These are phyloP conservation scores for Diaporthe destruens DNA, from an alignment of 2,329 filamentous ascomycete genomes.

Conservation along the genomic window DNA sequence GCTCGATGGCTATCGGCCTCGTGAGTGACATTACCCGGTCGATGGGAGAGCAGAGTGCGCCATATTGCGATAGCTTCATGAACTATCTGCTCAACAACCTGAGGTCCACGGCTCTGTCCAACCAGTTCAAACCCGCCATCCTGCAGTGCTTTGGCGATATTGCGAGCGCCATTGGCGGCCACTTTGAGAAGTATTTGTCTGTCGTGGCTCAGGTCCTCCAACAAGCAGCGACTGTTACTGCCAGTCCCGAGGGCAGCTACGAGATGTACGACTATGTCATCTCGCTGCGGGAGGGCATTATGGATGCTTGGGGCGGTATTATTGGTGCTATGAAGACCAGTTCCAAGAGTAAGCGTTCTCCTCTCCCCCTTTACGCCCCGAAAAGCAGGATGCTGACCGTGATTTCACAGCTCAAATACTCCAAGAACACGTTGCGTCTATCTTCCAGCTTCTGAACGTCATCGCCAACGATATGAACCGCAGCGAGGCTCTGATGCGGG, in stretches of 20 bases:
- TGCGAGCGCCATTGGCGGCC: constrained; percentile 89
- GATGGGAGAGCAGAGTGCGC: constrained; percentile 89
- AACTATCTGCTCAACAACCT: constrained; percentile 96
- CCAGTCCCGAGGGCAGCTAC: constrained; percentile 83
- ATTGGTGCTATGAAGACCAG: constrained; percentile 93
- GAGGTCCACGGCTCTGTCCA: constrained; percentile 84
- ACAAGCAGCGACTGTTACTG: constrained; percentile 87
- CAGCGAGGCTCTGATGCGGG: constrained; percentile 90
- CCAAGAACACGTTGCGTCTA: constrained; percentile 82
- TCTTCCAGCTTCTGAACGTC: constrained; percentile 87
- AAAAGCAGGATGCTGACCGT: constrained; percentile 47
- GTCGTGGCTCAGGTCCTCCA: constrained; percentile 95
- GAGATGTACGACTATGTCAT: constrained; percentile 98
- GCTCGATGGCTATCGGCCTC: constrained; percentile 96
- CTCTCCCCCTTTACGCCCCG: background rate
- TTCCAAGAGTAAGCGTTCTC: constrained; percentile 74
- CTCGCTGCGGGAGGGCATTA: constrained; percentile 94
- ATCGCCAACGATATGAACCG: constrained; percentile 87
- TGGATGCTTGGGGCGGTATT: constrained; percentile 98
- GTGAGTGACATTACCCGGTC: constrained; percentile 97
- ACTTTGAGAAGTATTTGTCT: constrained; percentile 92
- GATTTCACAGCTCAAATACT: constrained; percentile 72
- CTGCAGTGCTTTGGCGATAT: constrained; percentile 98
- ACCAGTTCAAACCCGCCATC: constrained; percentile 98
- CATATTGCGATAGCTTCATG: constrained; percentile 98